Conservation (phyloP, 2,329 filamentous ascomycete species). For the Aspergillus sp. region DNA sequence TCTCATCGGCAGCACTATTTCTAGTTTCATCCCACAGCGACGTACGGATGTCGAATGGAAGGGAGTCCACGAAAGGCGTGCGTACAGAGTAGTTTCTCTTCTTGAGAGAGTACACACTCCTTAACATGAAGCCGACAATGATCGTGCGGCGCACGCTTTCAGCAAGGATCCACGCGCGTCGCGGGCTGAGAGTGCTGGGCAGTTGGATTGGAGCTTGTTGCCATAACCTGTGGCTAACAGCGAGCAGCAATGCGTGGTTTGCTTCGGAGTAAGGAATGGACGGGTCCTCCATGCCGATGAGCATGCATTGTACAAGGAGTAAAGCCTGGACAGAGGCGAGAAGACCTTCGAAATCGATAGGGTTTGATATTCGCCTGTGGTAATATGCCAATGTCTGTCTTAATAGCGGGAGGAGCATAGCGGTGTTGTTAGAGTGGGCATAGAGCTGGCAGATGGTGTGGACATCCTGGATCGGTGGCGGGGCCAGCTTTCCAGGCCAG, state of each 20-base stretch:
- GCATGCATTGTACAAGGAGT: conserved; percentile 26
- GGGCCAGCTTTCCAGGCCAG: conserved; percentile 11
- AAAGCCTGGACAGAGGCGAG: conserved; percentile 26
- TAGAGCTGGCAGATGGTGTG: conserved; percentile 22
- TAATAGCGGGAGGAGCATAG: conserved; percentile 10
- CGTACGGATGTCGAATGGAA: conserved; percentile 30
- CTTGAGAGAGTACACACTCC: conserved; percentile 30
- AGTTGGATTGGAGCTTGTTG: conserved; percentile 26
- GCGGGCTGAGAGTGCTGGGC: conserved; percentile 22
- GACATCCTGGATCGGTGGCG: conserved; percentile 18
- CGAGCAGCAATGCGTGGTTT: conserved; percentile 17
- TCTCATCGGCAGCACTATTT: conserved; percentile 9
- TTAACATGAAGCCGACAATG: conserved; percentile 31
- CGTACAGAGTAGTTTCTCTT: conserved; percentile 27
- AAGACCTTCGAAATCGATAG: conserved; percentile 24
- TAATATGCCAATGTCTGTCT: conserved; percentile 15
- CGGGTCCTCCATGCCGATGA: conserved; percentile 17
- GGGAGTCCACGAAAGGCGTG: conserved; percentile 29
- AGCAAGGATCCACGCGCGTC: conserved; percentile 32
- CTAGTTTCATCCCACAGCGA: conserved; percentile 26
- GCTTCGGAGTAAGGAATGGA: conserved; percentile 16
- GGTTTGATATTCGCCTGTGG: conserved; percentile 10
- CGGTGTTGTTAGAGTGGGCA: not conserved
- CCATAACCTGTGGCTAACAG: conserved; percentile 24
- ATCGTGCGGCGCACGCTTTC: conserved; percentile 35